These are phyloP conservation scores for Aspergillus cristatus DNA, from an alignment of 495 filamentous ascomycete genomes.

Conservation along the genomic window DNA sequence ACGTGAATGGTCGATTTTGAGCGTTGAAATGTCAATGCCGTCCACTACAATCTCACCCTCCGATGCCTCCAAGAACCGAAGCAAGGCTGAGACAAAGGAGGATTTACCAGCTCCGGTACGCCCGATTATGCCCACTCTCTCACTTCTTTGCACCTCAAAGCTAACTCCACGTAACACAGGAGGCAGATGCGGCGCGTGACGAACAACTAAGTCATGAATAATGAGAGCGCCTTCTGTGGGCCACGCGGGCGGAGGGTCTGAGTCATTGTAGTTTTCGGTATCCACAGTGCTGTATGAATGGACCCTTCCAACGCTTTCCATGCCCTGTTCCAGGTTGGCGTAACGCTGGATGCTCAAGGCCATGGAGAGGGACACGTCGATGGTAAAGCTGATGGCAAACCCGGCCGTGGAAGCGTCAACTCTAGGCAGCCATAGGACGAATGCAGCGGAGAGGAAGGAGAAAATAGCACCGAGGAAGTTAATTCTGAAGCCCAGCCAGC, in stretches of 20 bases:
- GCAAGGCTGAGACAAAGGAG: constrained; percentile 32
- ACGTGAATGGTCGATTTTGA: constrained; percentile 35
- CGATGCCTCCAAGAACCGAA: constrained; percentile 37
- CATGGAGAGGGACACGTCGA: constrained; percentile 13
- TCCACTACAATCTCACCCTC: constrained; percentile 39
- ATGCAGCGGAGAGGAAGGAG: constrained; percentile 41
- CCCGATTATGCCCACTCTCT: constrained; percentile 42
- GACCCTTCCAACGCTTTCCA: constrained; percentile 66
- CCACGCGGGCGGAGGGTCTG: constrained; percentile 54
- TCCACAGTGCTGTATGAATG: constrained; percentile 58
- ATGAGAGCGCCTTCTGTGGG: constrained; percentile 59
- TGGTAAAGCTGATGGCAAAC: constrained; percentile 48
- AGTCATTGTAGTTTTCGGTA: constrained; percentile 43
- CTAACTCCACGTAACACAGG: constrained; percentile 38
- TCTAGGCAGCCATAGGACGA: constrained; percentile 42
- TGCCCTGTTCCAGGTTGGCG: constrained; percentile 49
- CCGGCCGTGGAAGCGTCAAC: constrained; percentile 61
- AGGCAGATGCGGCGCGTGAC: constrained; percentile 56
- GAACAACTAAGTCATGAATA: constrained; percentile 52
- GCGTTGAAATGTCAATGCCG: constrained; percentile 37
- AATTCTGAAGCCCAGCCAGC: constrained; percentile 60
- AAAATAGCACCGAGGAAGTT: constrained; percentile 53
- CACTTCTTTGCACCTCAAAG: constrained; percentile 22
- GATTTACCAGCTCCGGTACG: constrained; percentile 42
- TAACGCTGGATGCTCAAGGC: constrained; percentile 20